Conservation (phyloP, 495 filamentous ascomycete genomes). For the Letharia lupina region DNA sequence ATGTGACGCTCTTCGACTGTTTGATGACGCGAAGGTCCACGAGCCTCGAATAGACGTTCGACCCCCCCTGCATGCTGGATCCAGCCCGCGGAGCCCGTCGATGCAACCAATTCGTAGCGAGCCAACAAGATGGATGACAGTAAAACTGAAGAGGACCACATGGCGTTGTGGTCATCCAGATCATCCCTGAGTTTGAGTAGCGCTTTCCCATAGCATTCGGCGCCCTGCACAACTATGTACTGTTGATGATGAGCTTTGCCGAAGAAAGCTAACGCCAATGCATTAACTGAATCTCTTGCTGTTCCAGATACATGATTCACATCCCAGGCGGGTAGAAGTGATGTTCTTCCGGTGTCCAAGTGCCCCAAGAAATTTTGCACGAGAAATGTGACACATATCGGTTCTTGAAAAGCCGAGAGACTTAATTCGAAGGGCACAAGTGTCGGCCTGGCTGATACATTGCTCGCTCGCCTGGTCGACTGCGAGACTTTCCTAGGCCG, state of each 20-base stretch:
- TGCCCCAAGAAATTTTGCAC: constrained; percentile 14
- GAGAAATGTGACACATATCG: constrained; percentile 7
- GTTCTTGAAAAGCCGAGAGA: neutral
- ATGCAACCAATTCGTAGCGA: constrained; percentile 16
- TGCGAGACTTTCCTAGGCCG: neutral
- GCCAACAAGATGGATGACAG: constrained; percentile 10
- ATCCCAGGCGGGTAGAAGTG: constrained; percentile 8
- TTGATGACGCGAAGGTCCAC: constrained; percentile 14
- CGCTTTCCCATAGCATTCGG: constrained; percentile 14
- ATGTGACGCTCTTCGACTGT: constrained; percentile 12
- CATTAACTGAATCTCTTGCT: neutral
- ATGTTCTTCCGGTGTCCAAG: constrained; percentile 10
- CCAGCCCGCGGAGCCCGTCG: constrained; percentile 9
- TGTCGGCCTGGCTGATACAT: neutral
- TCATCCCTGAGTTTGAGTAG: constrained; percentile 8
- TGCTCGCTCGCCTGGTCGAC: neutral
- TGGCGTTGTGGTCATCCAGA: constrained; percentile 1
- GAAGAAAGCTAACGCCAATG: constrained; percentile 16
- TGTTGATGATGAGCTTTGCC: constrained; percentile 13
- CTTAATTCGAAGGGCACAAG: neutral
- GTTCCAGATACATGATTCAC: neutral
- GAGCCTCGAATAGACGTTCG: constrained; percentile 9
- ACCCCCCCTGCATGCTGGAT: constrained; percentile 15
- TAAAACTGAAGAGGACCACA: constrained; percentile 11
- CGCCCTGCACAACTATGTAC: constrained; percentile 2